These are phyloP conservation scores for Hyphodiscus hymeniophilus DNA, from an alignment of 495 filamentous ascomycete genomes.

Conservation along the genomic window DNA sequence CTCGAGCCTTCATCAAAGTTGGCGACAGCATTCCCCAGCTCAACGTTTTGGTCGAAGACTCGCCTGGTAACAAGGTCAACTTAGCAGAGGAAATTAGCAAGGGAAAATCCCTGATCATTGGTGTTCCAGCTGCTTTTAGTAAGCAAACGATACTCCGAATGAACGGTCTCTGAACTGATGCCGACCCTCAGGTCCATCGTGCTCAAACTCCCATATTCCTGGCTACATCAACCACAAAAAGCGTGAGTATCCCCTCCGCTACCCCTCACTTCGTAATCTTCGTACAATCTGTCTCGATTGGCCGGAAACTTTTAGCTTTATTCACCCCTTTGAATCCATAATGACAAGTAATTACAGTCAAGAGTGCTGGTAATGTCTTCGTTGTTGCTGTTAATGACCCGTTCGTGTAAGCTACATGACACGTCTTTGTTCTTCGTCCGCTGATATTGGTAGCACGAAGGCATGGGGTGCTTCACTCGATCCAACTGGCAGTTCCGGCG, in stretches of 20 bases:
- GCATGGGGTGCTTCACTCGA: constrained; percentile 74
- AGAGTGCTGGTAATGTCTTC: constrained; percentile 70
- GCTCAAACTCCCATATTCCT: constrained; percentile 72
- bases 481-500: constrained; percentile 59
- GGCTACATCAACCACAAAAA: constrained; percentile 71
- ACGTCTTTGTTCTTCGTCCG: background rate
- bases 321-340: no score
- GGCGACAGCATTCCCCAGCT: constrained; percentile 56
- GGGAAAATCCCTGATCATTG: constrained; percentile 71
- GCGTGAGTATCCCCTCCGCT: no score
- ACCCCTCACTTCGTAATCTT: no score
- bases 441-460: constrained; percentile 56
- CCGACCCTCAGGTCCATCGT: constrained; percentile 60
- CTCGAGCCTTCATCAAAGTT: constrained; percentile 40
- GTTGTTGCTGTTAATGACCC: constrained; percentile 92
- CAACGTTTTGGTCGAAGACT: constrained; percentile 52
- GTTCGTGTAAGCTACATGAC: constrained; percentile 63
- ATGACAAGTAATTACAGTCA: no score
- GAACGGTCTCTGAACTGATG: no score
- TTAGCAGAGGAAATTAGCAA: constrained; percentile 62
- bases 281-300: no score
- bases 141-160: no score
- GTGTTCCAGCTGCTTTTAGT: constrained; percentile 87
- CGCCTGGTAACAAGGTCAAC: constrained; percentile 76
- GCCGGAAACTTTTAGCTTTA: no score